phyloP scores from a whole-genome alignment of 164 flowering plant genomes.

The Sedum album region DNA sequence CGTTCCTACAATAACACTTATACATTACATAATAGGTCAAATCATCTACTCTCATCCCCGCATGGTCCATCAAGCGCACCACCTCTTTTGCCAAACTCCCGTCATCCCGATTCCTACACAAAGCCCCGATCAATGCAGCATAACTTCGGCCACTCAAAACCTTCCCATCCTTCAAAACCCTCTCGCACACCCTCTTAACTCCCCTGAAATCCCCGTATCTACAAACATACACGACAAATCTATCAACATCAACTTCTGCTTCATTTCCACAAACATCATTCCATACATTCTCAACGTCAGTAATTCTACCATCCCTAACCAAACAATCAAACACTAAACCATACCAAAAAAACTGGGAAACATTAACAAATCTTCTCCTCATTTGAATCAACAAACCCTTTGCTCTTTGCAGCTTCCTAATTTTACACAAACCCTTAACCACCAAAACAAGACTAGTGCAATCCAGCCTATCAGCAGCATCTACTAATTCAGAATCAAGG shows the following conservation, averaged over 20 bases:
- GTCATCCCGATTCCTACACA: constrained; percentile 22
- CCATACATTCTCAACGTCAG: constrained; percentile 27
- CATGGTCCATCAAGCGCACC: constrained; percentile 23
- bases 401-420: constrained; percentile 28
- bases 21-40: constrained; percentile 23
- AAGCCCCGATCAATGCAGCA: constrained; percentile 28
- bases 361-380: constrained; percentile 14
- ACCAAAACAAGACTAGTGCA: constrained; percentile 22
- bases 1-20: constrained; percentile 29
- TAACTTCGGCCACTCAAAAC: constrained; percentile 22
- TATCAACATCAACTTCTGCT: constrained; percentile 19
- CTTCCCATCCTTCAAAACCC: constrained; percentile 23
- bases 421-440: constrained; percentile 21
- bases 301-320: constrained; percentile 21
- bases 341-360: constrained; percentile 22
- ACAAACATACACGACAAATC: constrained; percentile 20
- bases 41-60: constrained; percentile 21
- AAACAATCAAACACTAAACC: constrained; percentile 26
- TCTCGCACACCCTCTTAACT: constrained; percentile 16
- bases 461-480: constrained; percentile 18
- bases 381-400: constrained; percentile 17
- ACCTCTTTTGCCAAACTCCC: constrained; percentile 18
- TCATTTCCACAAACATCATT: constrained; percentile 20
- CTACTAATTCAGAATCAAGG: constrained; percentile 19
- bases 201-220: constrained; percentile 21